Evolutionary conservation across 2,329 filamentous ascomycete species (phyloP), one percentile per base, ranked within the genome.

Genomic region (Talaromyces marneffei): DNA sequence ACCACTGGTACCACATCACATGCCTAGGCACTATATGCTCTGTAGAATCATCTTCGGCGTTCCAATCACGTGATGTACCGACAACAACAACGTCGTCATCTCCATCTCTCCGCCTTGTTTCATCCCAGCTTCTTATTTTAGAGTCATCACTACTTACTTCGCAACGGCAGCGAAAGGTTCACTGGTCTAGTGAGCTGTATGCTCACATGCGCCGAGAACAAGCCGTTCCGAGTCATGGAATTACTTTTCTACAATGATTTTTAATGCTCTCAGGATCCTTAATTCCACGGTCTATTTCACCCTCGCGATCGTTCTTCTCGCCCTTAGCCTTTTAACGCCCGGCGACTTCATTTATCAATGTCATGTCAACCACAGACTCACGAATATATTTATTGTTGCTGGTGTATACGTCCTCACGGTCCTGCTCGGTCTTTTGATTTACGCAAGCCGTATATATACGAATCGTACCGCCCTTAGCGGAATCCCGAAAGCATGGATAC

Each of bases 401-500:
- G 86, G 89, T 62, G 83, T 84, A 68, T 95, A 95, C 72, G 76
- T 92, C 61, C 78, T 91, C 53, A 91, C 91, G 14, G 79, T 88
- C 50, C 64, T 90, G 50, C 77, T 92, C 58, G 84, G 91, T 46
- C 75, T 85, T 48, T 85, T 96, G 68, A 85, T 97, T 69, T 97
- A 96, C 74, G 83, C 87, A 60, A 85, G 87, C 58, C 83, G 94
- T n/a, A 83, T 97, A 20, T 97, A 93, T 76, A 90, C 93, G 58
- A 95, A 91, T 70, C 86, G 90, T 64, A 89, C 83, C 50, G 86
- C 90, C 8, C 82, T 97, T 8, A 85, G 87, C 18, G 87, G 85
- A 3, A 96, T 99, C 62, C 94, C 94, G 1, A 94, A 93, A 74
- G 80, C 85, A 59, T 95, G 90, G 83, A 84, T 96, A 16, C 92